Evolutionary conservation across 805 yeast species (phyloP), one percentile per base, ranked within the genome.

Genomic region (Yueomyces sinensis): DNA sequence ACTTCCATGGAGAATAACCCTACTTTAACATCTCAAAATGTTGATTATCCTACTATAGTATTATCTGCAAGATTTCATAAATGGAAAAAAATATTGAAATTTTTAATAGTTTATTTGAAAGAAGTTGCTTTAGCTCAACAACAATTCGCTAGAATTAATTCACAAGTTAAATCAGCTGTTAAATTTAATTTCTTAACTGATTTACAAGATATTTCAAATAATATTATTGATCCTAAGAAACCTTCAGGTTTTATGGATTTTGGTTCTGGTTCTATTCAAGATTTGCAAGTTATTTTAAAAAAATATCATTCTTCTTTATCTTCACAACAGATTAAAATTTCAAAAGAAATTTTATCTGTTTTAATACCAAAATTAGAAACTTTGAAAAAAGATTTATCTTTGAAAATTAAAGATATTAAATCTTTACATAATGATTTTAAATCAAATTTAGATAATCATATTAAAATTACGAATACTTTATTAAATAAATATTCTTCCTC

Each of bases 61-160:
- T 62, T 84, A 39, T 86, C 89, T 16, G 70, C 74, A 31, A 62
- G 95, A 43, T 84, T 84, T 54, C 69, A 74, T 38, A 76, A 86
- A 13, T 84, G 94, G 94, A 65, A 93, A 35, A 70, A 73, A 38
- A 73, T 84, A 35, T 68, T 83, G 41, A 76, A 77, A 44, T 78
- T 82, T 35, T 58, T 84, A 41, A 69, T 78, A 25, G 66, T 63
- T 32, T 84, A 86, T 50, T 66, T 86, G 42, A 70, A 71, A 46
- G 93, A 83, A 48, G 76, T 74, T 30, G 79, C 84, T 4, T 66
- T 74, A 23, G 83, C 82, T 31, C 86, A 82, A 53, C 94, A 83
- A 56, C 91, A 82, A 50, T 71, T 80, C 39, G 70, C 68, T 18
- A 52, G 39, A 70, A 76, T 45, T 62, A 89, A 45, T 81, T 76